Conservation (phyloP, 2,329 filamentous ascomycete genomes). For the Nannizzia gypsea region DNA sequence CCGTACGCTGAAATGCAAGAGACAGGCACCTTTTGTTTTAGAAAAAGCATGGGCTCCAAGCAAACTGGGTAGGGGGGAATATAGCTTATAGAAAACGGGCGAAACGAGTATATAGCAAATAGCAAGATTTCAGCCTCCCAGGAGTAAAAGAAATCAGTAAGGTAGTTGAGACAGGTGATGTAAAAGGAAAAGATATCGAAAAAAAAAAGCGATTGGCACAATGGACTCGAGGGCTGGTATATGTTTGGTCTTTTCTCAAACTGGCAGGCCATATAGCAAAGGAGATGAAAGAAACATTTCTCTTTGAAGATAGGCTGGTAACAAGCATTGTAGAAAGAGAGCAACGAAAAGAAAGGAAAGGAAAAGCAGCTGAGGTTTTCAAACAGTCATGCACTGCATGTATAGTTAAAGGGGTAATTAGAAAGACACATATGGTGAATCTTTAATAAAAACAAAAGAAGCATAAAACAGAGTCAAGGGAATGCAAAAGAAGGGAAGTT, state of each 20-base stretch:
- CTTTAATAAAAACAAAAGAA: conserved; percentile 1
- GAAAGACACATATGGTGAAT: conserved; percentile 5
- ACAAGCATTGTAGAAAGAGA: neutral
- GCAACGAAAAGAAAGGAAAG: neutral
- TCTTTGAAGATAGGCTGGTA: neutral
- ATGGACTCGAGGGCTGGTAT: neutral
- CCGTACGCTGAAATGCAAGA: neutral
- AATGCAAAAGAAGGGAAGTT: conserved; percentile 7
- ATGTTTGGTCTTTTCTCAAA: neutral
- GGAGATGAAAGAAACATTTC: neutral
- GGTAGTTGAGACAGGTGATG: neutral
- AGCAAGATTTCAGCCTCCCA: neutral
- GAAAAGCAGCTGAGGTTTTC: neutral
- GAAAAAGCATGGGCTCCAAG: neutral
- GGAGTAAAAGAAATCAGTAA: neutral
- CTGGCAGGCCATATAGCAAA: neutral
- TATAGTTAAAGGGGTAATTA: neutral
- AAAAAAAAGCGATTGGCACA: neutral
- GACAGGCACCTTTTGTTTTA: neutral
- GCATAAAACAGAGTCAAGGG: conserved; percentile 1
- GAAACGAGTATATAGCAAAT: neutral
- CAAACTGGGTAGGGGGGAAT: neutral
- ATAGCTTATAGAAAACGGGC: neutral
- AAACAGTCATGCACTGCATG: neutral
- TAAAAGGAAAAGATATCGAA: neutral